phyloP scores from a whole-genome alignment of 176 grass and related monocot species.

The Miscanthus lutarioriparius region DNA sequence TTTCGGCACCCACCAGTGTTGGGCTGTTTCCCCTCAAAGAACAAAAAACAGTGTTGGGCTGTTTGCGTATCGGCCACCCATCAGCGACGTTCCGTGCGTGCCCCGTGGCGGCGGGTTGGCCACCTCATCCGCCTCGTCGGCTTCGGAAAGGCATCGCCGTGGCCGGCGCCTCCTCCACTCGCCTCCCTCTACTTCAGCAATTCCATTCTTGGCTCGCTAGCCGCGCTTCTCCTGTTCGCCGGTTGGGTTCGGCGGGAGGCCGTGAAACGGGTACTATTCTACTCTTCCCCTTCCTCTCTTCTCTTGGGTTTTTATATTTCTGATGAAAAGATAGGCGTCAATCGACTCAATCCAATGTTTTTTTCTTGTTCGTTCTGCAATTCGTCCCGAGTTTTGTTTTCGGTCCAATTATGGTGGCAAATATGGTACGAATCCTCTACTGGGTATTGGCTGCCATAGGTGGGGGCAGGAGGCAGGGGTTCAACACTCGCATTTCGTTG shows the following conservation, averaged over 20 bases:
- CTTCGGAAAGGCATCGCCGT: not conserved
- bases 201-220: not conserved
- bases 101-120: slow-evolving; percentile 21
- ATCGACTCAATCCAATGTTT: not conserved
- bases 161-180: not conserved
- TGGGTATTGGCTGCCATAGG: not conserved
- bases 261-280: not conserved
- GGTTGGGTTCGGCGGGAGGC: not conserved
- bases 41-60: not conserved
- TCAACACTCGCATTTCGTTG: not conserved
- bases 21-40: too few relatives aligned
- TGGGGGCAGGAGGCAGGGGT: not conserved
- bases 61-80: not conserved
- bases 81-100: not conserved
- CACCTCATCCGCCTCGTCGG: slow-evolving; percentile 18
- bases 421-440: not conserved
- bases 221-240: not conserved
- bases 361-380: not conserved
- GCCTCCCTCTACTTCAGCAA: not conserved
- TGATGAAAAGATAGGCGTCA: not conserved
- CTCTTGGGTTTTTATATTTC: not conserved
- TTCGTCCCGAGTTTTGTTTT: not conserved
- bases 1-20: not conserved
- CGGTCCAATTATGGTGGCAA: not conserved
- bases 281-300: not conserved